phyloP scores from a whole-genome alignment of 2,329 filamentous ascomycete genomes.

The Pestalotiopsis fici region DNA sequence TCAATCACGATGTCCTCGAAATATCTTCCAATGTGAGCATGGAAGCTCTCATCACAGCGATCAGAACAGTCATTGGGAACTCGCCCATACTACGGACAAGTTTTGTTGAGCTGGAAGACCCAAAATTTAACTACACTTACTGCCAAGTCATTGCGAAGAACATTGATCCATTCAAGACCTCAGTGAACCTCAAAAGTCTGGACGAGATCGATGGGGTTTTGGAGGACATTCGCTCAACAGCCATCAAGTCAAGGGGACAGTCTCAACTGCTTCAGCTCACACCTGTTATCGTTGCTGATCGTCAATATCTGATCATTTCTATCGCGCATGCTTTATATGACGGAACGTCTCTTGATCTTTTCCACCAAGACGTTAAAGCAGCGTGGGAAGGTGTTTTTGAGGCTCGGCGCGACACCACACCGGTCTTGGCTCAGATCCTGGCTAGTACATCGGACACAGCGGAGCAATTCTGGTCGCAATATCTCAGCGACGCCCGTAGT shows the following conservation, averaged over 20 bases:
- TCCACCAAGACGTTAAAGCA: constrained; percentile 70
- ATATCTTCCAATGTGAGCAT: constrained; percentile 57
- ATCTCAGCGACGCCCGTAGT: constrained; percentile 54
- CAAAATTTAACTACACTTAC: constrained; percentile 50
- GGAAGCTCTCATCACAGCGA: constrained; percentile 58
- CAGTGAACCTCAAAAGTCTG: constrained; percentile 22
- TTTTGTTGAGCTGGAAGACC: constrained; percentile 68
- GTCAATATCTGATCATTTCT: constrained; percentile 60
- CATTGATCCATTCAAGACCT: constrained; percentile 17
- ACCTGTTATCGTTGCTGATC: constrained; percentile 34
- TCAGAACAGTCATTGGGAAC: constrained; percentile 56
- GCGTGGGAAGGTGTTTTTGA: constrained; percentile 56
- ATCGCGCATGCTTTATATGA: constrained; percentile 89
- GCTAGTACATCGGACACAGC: constrained; percentile 42
- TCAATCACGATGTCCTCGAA: constrained; percentile 79
- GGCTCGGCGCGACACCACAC: constrained; percentile 48
- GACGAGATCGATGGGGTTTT: constrained; percentile 38
- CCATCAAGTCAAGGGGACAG: constrained; percentile 34
- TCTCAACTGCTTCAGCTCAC: constrained; percentile 50
- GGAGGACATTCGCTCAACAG: constrained; percentile 35
- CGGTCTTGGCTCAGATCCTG: constrained; percentile 57
- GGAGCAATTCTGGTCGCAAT: constrained; percentile 69
- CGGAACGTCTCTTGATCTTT: constrained; percentile 75
- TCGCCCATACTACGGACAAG: constrained; percentile 76
- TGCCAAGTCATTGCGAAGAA: constrained; percentile 47